A percentile compares a stretch with the other conserved stretches of the same genome.
These are phyloP conservation scores for Scleroderma citrinum DNA, from an alignment of 768 basidiomycete genomes.

Conservation along the genomic window DNA sequence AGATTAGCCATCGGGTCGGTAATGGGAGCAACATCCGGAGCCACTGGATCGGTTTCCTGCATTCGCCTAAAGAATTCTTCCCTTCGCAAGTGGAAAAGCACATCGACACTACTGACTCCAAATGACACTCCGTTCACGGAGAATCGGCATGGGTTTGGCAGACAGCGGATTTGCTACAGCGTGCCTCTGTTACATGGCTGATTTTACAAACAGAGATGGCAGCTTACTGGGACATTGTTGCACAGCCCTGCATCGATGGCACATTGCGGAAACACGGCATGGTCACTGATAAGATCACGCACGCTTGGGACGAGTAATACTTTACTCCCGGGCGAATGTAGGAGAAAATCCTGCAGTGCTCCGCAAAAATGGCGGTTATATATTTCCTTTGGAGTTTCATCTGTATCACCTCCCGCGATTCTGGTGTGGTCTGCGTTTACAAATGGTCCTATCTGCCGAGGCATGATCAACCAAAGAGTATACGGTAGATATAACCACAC, in stretches of 20 bases:
- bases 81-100: conserved; percentile 81
- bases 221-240: conserved; percentile 45
- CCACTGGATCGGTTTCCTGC: conserved; percentile 50
- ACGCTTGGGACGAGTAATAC: conserved; percentile 80
- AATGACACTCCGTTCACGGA: conserved; percentile 81
- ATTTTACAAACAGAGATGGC: background rate
- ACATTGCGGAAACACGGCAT: conserved; percentile 82
- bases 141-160: conserved; percentile 87
- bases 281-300: conserved; percentile 71
- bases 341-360: conserved; percentile 51
- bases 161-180: conserved; percentile 61
- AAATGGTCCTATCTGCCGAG: conserved; percentile 81
- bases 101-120: conserved; percentile 78
- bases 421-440: conserved; percentile 71
- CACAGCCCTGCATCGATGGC: conserved; percentile 43
- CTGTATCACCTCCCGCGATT: conserved; percentile 70
- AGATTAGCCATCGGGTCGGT: conserved; percentile 76
- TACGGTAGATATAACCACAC: conserved; percentile 8
- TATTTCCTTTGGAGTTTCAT: conserved; percentile 55
- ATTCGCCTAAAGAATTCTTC: conserved; percentile 73
- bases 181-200: background rate
- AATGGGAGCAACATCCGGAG: conserved; percentile 37
- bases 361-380: conserved; percentile 62
- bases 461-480: conserved; percentile 1
- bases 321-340: conserved; percentile 58